Conservation (phyloP, 2,329 filamentous ascomycete genomes). For the Fusarium nygamai region DNA sequence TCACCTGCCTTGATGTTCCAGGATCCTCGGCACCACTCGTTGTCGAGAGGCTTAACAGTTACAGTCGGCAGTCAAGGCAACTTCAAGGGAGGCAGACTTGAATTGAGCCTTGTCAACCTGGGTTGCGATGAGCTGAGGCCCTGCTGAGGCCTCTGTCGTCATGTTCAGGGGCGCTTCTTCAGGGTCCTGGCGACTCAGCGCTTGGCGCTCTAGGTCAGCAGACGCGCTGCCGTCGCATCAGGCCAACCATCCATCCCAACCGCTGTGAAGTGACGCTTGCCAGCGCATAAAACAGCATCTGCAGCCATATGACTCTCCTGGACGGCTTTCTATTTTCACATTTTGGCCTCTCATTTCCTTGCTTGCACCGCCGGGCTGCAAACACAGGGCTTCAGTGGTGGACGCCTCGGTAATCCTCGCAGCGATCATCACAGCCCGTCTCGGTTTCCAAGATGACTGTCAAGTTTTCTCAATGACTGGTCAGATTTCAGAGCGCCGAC, state of each 20-base stretch:
- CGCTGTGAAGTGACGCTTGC: constrained; percentile 29
- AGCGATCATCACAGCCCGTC: constrained; percentile 27
- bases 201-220: constrained; percentile 36
- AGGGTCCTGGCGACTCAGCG: constrained; percentile 38
- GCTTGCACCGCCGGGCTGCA: constrained; percentile 8
- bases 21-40: constrained; percentile 19
- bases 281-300: constrained; percentile 42
- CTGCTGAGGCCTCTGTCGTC: constrained; percentile 37
- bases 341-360: constrained; percentile 32
- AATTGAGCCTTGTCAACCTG: constrained; percentile 29
- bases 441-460: constrained; percentile 22
- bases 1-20: constrained; percentile 30
- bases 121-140: constrained; percentile 22
- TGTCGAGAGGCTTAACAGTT: constrained; percentile 9
- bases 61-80: constrained; percentile 1
- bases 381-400: constrained; percentile 2
- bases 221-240: constrained; percentile 34
- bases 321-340: constrained; percentile 20
- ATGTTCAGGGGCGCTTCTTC: constrained; percentile 35
- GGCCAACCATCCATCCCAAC: constrained; percentile 22
- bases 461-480: constrained; percentile 35
- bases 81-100: constrained; percentile 9
- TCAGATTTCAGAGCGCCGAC: constrained; percentile 26
- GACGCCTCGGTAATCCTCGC: constrained; percentile 8
- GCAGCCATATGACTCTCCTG: constrained; percentile 38